Evolutionary conservation across 2,329 filamentous ascomycete genomes (phyloP).

Genomic region (Paramyrothecium roridum): DNA sequence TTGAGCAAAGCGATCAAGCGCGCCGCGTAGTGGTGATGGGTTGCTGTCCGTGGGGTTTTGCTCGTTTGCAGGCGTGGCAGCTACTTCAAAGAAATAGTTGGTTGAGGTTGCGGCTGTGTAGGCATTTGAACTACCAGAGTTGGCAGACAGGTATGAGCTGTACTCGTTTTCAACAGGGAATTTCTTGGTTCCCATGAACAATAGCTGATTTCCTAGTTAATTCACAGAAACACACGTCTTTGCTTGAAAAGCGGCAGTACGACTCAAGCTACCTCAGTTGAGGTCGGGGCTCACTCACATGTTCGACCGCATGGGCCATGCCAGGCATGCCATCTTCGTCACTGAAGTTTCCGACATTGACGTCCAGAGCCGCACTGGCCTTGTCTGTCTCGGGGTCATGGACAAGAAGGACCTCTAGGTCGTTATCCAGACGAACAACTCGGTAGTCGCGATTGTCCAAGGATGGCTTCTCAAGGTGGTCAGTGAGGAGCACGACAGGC

Average conservation of each 20-base stretch:
- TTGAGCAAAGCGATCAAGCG: slow-evolving; percentile 86
- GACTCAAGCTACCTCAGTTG: slow-evolving; percentile 1
- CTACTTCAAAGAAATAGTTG: slow-evolving; percentile 97
- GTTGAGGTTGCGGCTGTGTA: slow-evolving; percentile 92
- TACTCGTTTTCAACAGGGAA: slow-evolving; percentile 96
- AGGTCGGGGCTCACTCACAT: slow-evolving; percentile 45
- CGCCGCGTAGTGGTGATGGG: slow-evolving; percentile 67
- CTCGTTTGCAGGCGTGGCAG: slow-evolving; percentile 68
- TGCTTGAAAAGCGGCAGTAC: not conserved
- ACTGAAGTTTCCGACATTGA: slow-evolving; percentile 94
- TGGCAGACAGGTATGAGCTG: slow-evolving; percentile 83
- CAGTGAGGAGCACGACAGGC: slow-evolving; percentile 49
- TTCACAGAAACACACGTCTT: too few species aligned
- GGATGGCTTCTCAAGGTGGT: slow-evolving; percentile 75
- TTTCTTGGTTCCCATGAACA: slow-evolving; percentile 99
- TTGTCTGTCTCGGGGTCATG: slow-evolving; percentile 96
- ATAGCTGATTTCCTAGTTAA: slow-evolving; percentile 43
- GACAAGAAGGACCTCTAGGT: slow-evolving; percentile 86
- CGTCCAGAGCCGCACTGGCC: slow-evolving; percentile 90
- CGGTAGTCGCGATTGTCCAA: slow-evolving; percentile 85
- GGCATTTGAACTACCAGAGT: slow-evolving; percentile 91
- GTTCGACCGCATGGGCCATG: slow-evolving; percentile 94
- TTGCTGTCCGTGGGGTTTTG: slow-evolving; percentile 53
- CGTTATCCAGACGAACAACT: slow-evolving; percentile 79
- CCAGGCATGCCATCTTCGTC: slow-evolving; percentile 89